Evolutionary conservation across 768 basidiomycete species (phyloP), one percentile per base, ranked within the genome.

Genomic region (Pleurotus salmoneostramineus): DNA sequence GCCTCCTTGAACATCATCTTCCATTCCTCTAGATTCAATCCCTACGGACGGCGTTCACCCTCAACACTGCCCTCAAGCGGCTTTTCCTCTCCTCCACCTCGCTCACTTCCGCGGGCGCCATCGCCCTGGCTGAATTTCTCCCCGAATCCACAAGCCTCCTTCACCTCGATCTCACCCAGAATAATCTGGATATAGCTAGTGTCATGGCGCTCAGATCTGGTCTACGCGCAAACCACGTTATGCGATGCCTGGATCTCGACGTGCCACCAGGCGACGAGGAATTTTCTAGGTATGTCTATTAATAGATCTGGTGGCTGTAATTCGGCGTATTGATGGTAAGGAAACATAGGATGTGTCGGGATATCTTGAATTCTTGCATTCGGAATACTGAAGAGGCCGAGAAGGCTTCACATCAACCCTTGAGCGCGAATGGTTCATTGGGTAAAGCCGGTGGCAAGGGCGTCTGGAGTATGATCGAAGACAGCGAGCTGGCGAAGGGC

Each of bases 81-180:
- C 75, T 99, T 45, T 98, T 97, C 76, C 81, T 98, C 17, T 89
- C 93, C 5, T 84, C 87, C 2, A 97, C 95, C 0, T 76, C 77
- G 3, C 81, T 98, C 66, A 83, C 83, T 0, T 89, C 91, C 0
- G 76, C 87, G 0, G 95, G 94, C 1, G 95, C 96, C 0, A 98
- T 98, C 61, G 89, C 93, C 0, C 82, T 98, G 1, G 97, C 96
- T 2, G 96, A 98, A 69, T 98, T 97, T 75, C 83, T 98, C 0
- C 95, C 95, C 0, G 95, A 98, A 69, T 88, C 91, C 0, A 82
- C 79, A 14, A 89, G 89, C 0, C 78, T 99, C 4, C 78, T 98
- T 0, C 95, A 98, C 69, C 85, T 99, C 56, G 97, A 98, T 71
- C 73, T 97, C 32, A 97, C 94, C 0, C 74, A 81, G 63, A 96